Evolutionary conservation across 108 stramenopile species (phyloP).

Genomic region (Skeletonema costatum): DNA sequence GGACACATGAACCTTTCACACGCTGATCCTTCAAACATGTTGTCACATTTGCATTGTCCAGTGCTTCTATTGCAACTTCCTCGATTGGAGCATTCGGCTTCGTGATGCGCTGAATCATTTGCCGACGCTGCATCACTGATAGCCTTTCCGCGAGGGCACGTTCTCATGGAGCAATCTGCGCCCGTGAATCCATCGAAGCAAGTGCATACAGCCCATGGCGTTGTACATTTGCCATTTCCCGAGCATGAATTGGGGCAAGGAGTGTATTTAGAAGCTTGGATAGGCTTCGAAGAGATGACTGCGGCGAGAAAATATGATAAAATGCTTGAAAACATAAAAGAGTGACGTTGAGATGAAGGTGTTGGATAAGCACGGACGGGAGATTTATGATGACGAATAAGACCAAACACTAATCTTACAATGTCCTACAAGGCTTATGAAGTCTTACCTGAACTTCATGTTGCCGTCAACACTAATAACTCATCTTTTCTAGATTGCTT

Average conservation of each 20-base stretch:
- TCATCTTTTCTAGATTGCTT: too few species aligned
- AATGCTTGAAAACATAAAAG: not conserved
- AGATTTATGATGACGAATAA: too few species aligned
- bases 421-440: too few species aligned
- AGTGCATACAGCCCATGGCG: constrained; percentile 41
- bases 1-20: constrained; percentile 68
- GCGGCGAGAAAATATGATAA: constrained; percentile 5
- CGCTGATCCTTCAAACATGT: constrained; percentile 62
- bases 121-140: constrained; percentile 45
- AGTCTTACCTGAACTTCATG: too few species aligned
- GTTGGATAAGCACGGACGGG: too few species aligned
- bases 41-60: constrained; percentile 57
- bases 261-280: constrained; percentile 10
- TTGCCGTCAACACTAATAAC: too few species aligned
- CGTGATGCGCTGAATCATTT: constrained; percentile 50
- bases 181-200: constrained; percentile 54
- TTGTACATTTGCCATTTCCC: constrained; percentile 45
- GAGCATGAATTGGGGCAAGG: constrained; percentile 56
- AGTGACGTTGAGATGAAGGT: too few species aligned
- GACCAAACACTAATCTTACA: too few species aligned
- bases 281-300: not conserved
- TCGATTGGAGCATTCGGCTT: constrained; percentile 70
- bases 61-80: constrained; percentile 60
- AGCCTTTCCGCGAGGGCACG: constrained; percentile 47
- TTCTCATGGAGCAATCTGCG: constrained; percentile 55